phyloP scores from a whole-genome alignment of 495 filamentous ascomycete genomes.

The Aspergillus carlsbadensis region DNA sequence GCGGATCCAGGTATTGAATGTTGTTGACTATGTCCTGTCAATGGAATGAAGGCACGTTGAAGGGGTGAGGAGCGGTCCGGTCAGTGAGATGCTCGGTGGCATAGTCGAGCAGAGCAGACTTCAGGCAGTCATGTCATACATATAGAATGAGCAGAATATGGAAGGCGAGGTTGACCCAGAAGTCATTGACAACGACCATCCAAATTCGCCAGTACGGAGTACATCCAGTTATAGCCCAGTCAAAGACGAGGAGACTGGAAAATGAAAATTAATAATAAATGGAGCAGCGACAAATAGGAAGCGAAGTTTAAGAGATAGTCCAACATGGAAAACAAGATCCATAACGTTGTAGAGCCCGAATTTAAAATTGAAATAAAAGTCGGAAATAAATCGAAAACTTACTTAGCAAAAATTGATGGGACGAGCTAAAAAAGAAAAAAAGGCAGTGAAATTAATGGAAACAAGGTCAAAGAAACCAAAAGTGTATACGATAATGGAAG shows the following conservation, averaged over 20 bases:
- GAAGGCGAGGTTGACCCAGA: constrained; percentile 18
- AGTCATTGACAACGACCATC: constrained; percentile 13
- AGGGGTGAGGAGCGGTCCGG: constrained; percentile 20
- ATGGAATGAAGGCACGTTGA: constrained; percentile 39
- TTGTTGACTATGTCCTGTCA: constrained; percentile 24
- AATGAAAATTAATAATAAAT: constrained; percentile 14
- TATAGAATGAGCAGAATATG: constrained; percentile 19
- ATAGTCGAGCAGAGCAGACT: constrained; percentile 12
- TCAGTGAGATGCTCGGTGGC: constrained; percentile 14
- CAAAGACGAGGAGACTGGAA: constrained; percentile 7
- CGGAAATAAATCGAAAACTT: background rate
- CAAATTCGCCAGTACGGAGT: constrained; percentile 23
- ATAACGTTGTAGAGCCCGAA: constrained; percentile 11
- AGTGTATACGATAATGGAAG: constrained; percentile 19
- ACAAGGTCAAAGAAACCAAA: constrained; percentile 16
- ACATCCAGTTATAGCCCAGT: constrained; percentile 25
- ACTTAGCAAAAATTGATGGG: constrained; percentile 6
- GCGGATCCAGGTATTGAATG: constrained; percentile 25
- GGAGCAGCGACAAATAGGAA: constrained; percentile 3
- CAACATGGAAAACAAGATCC: constrained; percentile 9
- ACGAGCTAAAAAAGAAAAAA: constrained; percentile 14
- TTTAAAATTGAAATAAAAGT: constrained; percentile 14
- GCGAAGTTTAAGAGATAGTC: constrained; percentile 6
- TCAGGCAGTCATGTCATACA: constrained; percentile 8
- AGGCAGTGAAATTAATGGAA: constrained; percentile 17